phyloP scores from a whole-genome alignment of 495 filamentous ascomycete species.

The Daldinia vernicosa region DNA sequence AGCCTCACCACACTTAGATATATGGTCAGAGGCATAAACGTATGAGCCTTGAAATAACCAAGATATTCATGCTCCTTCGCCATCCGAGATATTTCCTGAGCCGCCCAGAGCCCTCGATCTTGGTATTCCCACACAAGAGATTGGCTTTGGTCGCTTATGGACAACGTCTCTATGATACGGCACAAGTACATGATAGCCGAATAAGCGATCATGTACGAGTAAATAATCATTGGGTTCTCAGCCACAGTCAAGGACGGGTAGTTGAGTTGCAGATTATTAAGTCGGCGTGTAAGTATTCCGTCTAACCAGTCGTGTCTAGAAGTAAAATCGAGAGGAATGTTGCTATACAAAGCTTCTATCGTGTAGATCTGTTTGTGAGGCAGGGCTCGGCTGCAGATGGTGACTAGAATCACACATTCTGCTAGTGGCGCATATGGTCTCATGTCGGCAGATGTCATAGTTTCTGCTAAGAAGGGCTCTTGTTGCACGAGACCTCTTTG shows the following conservation, averaged over 20 bases:
- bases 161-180: conserved; percentile 43
- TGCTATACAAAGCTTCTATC: conserved; percentile 40
- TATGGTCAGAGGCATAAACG: conserved; percentile 39
- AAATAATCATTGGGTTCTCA: conserved; percentile 58
- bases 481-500: conserved; percentile 57
- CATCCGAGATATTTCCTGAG: conserved; percentile 53
- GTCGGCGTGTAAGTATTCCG: conserved; percentile 49
- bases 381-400: conserved; percentile 57
- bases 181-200: conserved; percentile 55
- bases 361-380: conserved; percentile 54
- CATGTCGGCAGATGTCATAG: conserved; percentile 50
- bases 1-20: conserved; percentile 33
- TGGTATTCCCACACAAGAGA: conserved; percentile 45
- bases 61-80: conserved; percentile 54
- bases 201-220: conserved; percentile 56
- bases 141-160: conserved; percentile 29
- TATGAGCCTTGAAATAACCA: conserved; percentile 50
- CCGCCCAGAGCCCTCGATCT: conserved; percentile 49
- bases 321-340: conserved; percentile 52
- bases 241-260: conserved; percentile 49
- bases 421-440: conserved; percentile 53
- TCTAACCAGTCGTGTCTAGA: conserved; percentile 61
- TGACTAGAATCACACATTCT: conserved; percentile 59
- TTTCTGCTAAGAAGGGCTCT: conserved; percentile 56
- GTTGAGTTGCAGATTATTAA: conserved; percentile 48